A percentile compares a stretch with the other conserved stretches of the same genome.
phyloP scores from a whole-genome alignment of 2,329 filamentous ascomycete genomes.

The Chaetomiaceae sp. region DNA sequence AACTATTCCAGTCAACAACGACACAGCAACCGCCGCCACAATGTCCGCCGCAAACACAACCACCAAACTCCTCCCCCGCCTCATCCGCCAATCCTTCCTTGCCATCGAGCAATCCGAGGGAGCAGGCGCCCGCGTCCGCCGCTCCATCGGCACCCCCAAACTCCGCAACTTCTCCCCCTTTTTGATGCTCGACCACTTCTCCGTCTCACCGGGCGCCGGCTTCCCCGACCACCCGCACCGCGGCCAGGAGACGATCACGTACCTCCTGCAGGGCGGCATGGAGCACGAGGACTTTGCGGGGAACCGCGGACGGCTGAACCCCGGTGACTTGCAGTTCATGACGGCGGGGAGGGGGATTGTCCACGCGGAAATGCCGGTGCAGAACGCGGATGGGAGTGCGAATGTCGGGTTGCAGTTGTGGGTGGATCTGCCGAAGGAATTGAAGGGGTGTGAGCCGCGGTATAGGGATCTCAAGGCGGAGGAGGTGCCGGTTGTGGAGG shows the following conservation, averaged over 20 bases:
- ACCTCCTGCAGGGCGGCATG: conserved; percentile 77
- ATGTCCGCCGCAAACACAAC: conserved; percentile 28
- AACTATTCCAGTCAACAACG: not conserved
- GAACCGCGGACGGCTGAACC: conserved; percentile 73
- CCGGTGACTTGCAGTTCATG: conserved; percentile 97
- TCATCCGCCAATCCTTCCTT: conserved; percentile 77
- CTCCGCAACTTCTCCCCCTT: conserved; percentile 88
- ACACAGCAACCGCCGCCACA: conserved; percentile 19
- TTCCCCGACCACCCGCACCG: conserved; percentile 86
- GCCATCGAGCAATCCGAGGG: conserved; percentile 85
- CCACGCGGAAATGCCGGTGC: conserved; percentile 90
- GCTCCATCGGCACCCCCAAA: conserved; percentile 79
- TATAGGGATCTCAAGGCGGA: conserved; percentile 77
- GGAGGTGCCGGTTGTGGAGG: conserved; percentile 73
- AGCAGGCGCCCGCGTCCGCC: conserved; percentile 78
- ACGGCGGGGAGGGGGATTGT: conserved; percentile 88
- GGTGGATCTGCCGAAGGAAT: conserved; percentile 78
- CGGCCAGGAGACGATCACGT: conserved; percentile 85
- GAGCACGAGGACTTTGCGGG: conserved; percentile 93
- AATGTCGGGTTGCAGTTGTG: conserved; percentile 92
- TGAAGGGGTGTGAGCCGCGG: conserved; percentile 86
- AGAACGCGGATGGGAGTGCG: conserved; percentile 61
- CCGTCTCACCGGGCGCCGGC: conserved; percentile 71
- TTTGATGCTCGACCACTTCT: conserved; percentile 94
- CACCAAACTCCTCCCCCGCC: conserved; percentile 65